Evolutionary conservation across 2,329 filamentous ascomycete genomes (phyloP).

Genomic region (Cladosporium sphaerospermum): DNA sequence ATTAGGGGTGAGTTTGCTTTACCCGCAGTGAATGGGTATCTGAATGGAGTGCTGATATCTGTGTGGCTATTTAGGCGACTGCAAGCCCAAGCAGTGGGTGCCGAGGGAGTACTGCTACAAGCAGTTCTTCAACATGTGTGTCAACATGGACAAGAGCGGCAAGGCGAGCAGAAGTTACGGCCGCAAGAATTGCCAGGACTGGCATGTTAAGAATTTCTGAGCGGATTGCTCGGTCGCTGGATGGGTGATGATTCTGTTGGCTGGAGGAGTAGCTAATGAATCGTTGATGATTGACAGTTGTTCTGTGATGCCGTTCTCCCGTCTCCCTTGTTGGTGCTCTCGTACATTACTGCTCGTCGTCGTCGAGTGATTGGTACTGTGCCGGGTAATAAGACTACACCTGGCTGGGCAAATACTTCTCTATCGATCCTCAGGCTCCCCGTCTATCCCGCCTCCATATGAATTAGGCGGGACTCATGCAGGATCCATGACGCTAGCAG

Average conservation of each 20-base stretch:
- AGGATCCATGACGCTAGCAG: no score
- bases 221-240: neutral
- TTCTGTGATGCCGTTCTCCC: no score
- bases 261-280: neutral
- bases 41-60: neutral
- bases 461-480: no score
- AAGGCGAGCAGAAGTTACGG: conserved; percentile 10
- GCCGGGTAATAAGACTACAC: no score
- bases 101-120: conserved; percentile 17
- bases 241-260: neutral
- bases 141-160: conserved; percentile 7
- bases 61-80: neutral
- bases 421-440: no score
- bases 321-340: no score
- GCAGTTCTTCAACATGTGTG: conserved; percentile 18
- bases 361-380: no score
- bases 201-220: conserved; percentile 9
- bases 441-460: no score
- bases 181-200: conserved; percentile 14
- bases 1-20: neutral
- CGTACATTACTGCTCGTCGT: no score
- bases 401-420: no score
- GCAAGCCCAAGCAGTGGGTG: conserved; percentile 17
- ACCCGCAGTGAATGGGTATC: no score
- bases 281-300: no score